Percentiles rank a stretch among this genome's conserved stretches.
Conservation (phyloP, 352 stramenopile genomes). For the Aphanomyces stellatus region DNA sequence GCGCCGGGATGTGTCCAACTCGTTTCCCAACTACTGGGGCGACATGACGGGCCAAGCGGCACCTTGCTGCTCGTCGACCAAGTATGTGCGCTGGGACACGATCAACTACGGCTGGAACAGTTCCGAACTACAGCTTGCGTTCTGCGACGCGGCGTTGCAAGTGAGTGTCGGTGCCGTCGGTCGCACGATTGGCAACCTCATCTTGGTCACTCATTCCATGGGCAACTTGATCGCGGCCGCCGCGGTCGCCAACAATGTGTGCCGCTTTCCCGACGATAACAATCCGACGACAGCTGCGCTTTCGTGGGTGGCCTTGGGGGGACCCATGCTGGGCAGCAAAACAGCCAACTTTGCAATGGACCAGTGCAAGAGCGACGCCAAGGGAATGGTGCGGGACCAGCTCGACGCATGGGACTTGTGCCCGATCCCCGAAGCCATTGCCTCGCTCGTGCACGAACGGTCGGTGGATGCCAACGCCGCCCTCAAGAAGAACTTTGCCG, state of each 20-base stretch:
- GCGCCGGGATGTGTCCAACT: no score
- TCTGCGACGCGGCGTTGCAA: slow-evolving; percentile 27
- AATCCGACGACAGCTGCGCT: no score
- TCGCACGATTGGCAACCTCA: slow-evolving; percentile 39
- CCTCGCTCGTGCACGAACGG: no score
- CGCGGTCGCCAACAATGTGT: slow-evolving; percentile 37
- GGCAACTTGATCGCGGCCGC: slow-evolving; percentile 40
- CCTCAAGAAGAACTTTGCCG: no score
- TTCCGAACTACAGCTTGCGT: slow-evolving; percentile 26
- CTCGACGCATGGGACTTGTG: no score
- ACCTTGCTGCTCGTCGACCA: slow-evolving; percentile 54
- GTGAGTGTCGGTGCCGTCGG: slow-evolving; percentile 23
- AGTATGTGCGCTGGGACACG: slow-evolving; percentile 38
- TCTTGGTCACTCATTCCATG: slow-evolving; percentile 54
- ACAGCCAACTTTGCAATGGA: no score
- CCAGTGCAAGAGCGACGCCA: no score
- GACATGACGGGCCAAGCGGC: slow-evolving; percentile 33
- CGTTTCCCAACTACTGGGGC: slow-evolving; percentile 37
- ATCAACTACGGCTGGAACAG: slow-evolving; percentile 34
- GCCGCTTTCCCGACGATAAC: slow-evolving; percentile 22
- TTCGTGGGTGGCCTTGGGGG: slow-evolving; percentile 24
- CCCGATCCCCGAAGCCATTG: no score
- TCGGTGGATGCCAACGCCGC: no score
- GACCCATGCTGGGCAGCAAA: slow-evolving; percentile 24
- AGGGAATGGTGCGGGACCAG: no score